A percentile compares a stretch with the other conserved stretches of the same genome.
Evolutionary conservation across 768 basidiomycete genomes (phyloP).

Genomic region (Calocybe gangraenosa): DNA sequence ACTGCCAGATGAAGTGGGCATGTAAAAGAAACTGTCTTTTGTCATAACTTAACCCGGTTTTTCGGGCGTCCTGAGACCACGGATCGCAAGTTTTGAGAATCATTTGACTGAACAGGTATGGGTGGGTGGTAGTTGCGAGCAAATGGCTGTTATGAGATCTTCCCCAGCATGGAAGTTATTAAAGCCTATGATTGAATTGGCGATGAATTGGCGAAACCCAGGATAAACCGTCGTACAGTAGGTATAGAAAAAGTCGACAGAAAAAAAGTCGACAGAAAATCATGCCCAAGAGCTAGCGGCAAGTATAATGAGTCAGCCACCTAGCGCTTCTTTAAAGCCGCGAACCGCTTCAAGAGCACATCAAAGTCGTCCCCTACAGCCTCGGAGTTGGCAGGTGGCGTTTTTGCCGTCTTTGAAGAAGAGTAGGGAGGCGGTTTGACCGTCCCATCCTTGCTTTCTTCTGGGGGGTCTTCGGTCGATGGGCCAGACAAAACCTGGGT

Average conservation of each 20-base stretch:
- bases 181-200: too few species aligned
- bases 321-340: slow-evolving; percentile 80
- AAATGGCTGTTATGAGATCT: too few species aligned
- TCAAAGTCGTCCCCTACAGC: slow-evolving; percentile 68
- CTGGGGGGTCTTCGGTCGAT: slow-evolving; percentile 39
- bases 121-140: too few species aligned
- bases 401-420: slow-evolving; percentile 17
- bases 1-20: too few species aligned
- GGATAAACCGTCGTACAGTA: too few species aligned
- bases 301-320: not conserved
- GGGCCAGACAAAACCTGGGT: slow-evolving; percentile 49
- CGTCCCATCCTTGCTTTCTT: slow-evolving; percentile 17
- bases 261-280: not conserved
- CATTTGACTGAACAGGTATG: too few species aligned
- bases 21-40: too few species aligned
- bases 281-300: not conserved
- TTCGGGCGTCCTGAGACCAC: too few species aligned
- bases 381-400: slow-evolving; percentile 22
- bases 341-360: slow-evolving; percentile 74
- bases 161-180: too few species aligned
- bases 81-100: too few species aligned
- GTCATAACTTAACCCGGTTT: too few species aligned
- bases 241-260: not conserved
- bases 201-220: too few species aligned
- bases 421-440: slow-evolving; percentile 20